Evolutionary conservation across 352 stramenopile genomes (phyloP).

Genomic region (Globisporangium parvum): DNA sequence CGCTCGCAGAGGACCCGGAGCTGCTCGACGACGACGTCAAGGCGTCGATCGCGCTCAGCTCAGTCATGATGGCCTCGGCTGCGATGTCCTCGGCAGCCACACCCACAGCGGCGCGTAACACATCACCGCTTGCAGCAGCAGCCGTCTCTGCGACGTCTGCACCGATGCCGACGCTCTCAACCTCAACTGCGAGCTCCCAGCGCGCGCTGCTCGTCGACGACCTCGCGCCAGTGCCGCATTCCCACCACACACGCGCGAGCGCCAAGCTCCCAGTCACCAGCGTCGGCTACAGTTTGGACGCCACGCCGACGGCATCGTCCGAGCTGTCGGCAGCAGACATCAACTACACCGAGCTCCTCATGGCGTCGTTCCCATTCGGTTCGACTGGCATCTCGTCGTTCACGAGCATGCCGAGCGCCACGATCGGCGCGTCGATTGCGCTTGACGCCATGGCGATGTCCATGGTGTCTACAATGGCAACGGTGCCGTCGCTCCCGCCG

Average conservation of each 20-base stretch:
- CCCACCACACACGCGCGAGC: neutral
- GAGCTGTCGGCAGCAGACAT: neutral
- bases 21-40: constrained; percentile 7
- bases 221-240: neutral
- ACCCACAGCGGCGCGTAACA: constrained; percentile 3
- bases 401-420: neutral
- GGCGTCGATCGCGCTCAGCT: constrained; percentile 8
- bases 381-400: neutral
- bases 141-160: constrained; percentile 1
- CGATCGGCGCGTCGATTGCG: neutral
- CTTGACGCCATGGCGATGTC: neutral
- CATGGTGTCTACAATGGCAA: neutral
- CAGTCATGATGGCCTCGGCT: constrained; percentile 11
- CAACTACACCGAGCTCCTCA: constrained; percentile 10
- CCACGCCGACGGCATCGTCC: neutral
- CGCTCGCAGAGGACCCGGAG: constrained; percentile 1
- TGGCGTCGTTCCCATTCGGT: constrained; percentile 6
- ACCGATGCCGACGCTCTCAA: neutral
- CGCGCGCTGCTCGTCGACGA: neutral
- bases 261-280: neutral
- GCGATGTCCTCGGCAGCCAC: constrained; percentile 2
- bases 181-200: neutral
- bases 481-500: neutral
- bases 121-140: constrained; percentile 3
- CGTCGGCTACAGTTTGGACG: neutral